These are phyloP conservation scores for Gremmenia infestans DNA, from an alignment of 2,329 filamentous ascomycete species.

Conservation along the genomic window DNA sequence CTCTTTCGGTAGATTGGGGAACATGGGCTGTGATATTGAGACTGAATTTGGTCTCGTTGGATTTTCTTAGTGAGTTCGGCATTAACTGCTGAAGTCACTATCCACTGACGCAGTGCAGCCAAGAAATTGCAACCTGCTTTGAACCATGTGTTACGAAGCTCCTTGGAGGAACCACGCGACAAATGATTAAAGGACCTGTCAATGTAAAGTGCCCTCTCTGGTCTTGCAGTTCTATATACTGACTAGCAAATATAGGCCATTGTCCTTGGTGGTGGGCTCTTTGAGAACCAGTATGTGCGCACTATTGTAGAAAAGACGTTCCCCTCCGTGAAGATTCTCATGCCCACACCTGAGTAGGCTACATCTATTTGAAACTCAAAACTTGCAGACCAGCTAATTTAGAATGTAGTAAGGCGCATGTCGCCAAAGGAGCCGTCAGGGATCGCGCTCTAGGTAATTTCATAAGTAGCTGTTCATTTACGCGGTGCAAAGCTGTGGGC, in stretches of 20 bases:
- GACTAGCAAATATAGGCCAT: slow-evolving; percentile 1
- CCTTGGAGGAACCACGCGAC: not conserved
- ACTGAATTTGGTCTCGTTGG: not conserved
- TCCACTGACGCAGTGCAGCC: not conserved
- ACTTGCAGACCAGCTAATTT: not conserved
- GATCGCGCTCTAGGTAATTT: slow-evolving; percentile 2
- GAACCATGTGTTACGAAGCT: slow-evolving; percentile 3
- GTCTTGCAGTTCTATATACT: not conserved
- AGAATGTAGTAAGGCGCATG: slow-evolving; percentile 8
- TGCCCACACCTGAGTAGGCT: not conserved
- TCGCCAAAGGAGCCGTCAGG: slow-evolving; percentile 8
- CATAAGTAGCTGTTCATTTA: not conserved
- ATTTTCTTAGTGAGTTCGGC: not conserved
- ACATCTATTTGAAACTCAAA: not conserved
- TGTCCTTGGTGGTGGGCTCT: slow-evolving; percentile 11
- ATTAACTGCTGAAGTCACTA: not conserved
- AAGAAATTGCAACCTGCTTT: slow-evolving; percentile 9
- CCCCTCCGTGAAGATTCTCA: not conserved
- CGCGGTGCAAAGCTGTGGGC: not conserved
- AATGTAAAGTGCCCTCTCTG: not conserved
- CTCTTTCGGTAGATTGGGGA: not conserved
- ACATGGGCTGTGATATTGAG: not conserved
- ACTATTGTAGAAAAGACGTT: not conserved
- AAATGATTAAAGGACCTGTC: not conserved
- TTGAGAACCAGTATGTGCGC: slow-evolving; percentile 1